These are phyloP conservation scores for Rhododendron vialii DNA, from an alignment of 148 eudicot genomes.

Conservation along the genomic window DNA sequence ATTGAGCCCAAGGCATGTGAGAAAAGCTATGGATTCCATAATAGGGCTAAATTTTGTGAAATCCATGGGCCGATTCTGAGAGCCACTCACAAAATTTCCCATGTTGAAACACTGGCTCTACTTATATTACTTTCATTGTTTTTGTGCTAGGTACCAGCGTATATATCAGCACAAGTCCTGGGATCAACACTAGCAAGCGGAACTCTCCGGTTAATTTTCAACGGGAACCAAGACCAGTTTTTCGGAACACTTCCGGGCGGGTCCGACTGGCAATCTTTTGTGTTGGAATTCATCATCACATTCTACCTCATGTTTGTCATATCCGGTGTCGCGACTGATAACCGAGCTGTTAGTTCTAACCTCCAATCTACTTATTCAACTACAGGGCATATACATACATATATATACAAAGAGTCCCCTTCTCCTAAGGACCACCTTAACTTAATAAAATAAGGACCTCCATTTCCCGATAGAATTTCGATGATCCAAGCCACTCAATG, in stretches of 20 bases:
- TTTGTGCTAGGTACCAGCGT: slow-evolving; percentile 36
- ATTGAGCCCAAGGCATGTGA: too few species aligned
- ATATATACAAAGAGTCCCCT: too few species aligned
- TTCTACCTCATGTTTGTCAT: slow-evolving; percentile 58
- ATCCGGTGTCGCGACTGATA: slow-evolving; percentile 48
- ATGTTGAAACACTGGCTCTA: not conserved
- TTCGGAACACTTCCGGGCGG: slow-evolving; percentile 42
- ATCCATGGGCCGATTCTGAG: too few species aligned
- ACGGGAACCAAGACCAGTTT: slow-evolving; percentile 27
- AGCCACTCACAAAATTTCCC: not conserved
- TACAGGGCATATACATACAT: not conserved
- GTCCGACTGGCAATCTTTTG: slow-evolving; percentile 34
- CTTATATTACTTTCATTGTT: not conserved
- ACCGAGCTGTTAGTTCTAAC: slow-evolving; percentile 37
- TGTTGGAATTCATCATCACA: slow-evolving; percentile 47
- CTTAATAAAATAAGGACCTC: too few species aligned
- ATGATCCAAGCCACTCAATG: too few species aligned
- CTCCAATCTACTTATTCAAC: not conserved
- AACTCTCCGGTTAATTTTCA: slow-evolving; percentile 36
- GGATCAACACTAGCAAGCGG: slow-evolving; percentile 51
- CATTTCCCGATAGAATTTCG: too few species aligned
- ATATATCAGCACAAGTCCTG: slow-evolving; percentile 33
- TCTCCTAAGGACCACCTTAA: too few species aligned
- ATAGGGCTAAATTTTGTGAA: too few species aligned
- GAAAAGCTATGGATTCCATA: too few species aligned